Conservation (phyloP, 2,329 filamentous ascomycete species). For the Leptographium procerum region DNA sequence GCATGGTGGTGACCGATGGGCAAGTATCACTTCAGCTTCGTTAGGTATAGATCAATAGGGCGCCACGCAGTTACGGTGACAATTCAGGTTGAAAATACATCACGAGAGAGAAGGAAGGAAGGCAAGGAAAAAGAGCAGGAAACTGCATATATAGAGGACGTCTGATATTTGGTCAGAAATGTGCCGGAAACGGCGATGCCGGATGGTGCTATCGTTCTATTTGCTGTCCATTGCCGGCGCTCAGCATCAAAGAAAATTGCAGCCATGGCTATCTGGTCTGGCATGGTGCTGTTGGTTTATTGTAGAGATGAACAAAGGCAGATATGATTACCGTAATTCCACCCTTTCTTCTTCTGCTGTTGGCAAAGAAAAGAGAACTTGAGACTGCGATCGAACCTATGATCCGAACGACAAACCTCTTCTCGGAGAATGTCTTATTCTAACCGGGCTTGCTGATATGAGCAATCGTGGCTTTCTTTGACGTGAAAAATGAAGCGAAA, state of each 20-base stretch:
- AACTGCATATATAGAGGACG: background rate
- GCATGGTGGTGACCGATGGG: background rate
- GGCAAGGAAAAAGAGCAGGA: no score
- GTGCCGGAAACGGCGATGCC: background rate
- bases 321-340: background rate
- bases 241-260: background rate
- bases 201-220: background rate
- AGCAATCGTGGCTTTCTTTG: no score
- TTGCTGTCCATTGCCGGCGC: background rate
- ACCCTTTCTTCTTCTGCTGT: background rate
- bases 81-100: no score
- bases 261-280: background rate
- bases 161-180: background rate
- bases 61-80: background rate
- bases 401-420: no score
- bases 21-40: background rate
- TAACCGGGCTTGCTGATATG: no score
- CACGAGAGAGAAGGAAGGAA: no score
- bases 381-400: no score
- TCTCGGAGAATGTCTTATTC: no score
- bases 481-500: no score
- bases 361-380: background rate
- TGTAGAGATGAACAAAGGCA: background rate
- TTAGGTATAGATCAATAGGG: background rate
- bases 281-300: background rate